These are phyloP conservation scores for Entomortierella parvispora DNA, from an alignment of 192 early-diverging fungal species.

Conservation along the genomic window DNA sequence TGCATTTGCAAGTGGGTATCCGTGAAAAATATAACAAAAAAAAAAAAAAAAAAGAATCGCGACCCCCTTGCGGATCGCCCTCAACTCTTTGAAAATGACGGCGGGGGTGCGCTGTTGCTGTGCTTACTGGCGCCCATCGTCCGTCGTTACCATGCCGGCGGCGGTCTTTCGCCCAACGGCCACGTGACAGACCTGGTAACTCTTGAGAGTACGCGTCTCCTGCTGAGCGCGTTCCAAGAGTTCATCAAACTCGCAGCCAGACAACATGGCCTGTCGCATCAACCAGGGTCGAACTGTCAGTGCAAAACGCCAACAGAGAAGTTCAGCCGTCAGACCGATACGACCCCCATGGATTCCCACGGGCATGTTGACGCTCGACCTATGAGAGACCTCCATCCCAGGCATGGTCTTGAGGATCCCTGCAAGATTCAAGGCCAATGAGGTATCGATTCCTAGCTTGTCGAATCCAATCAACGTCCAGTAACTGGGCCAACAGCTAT, in stretches of 20 bases:
- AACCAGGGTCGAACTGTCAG: slow-evolving; percentile 39
- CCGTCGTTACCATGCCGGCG: background rate
- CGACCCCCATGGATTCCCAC: slow-evolving; percentile 48
- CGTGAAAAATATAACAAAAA: too few relatives aligned
- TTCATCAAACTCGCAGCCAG: slow-evolving; percentile 44
- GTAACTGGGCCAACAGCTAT: slow-evolving; percentile 52
- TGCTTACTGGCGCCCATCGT: background rate
- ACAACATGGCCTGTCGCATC: slow-evolving; percentile 51
- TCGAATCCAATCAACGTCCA: slow-evolving; percentile 51
- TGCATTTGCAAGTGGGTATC: too few relatives aligned
- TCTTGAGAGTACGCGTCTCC: slow-evolving; percentile 41
- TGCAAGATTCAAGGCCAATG: slow-evolving; percentile 41
- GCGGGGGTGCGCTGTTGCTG: too few relatives aligned
- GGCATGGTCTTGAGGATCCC: slow-evolving; percentile 50
- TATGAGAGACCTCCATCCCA: slow-evolving; percentile 31
- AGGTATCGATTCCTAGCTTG: slow-evolving; percentile 46
- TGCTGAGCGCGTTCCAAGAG: slow-evolving; percentile 36
- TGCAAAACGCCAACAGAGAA: slow-evolving; percentile 35
- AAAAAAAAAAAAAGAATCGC: too few relatives aligned
- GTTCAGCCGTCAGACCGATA: slow-evolving; percentile 28
- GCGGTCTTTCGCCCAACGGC: slow-evolving; percentile 40
- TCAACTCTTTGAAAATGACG: too few relatives aligned
- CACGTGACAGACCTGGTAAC: slow-evolving; percentile 43
- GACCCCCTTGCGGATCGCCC: too few relatives aligned
- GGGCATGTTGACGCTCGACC: slow-evolving; percentile 43